Percentiles rank a stretch among this genome's conserved stretches.
Evolutionary conservation across 805 yeast species (phyloP).

Genomic region (Schwanniomyces pseudopolymorphus): DNA sequence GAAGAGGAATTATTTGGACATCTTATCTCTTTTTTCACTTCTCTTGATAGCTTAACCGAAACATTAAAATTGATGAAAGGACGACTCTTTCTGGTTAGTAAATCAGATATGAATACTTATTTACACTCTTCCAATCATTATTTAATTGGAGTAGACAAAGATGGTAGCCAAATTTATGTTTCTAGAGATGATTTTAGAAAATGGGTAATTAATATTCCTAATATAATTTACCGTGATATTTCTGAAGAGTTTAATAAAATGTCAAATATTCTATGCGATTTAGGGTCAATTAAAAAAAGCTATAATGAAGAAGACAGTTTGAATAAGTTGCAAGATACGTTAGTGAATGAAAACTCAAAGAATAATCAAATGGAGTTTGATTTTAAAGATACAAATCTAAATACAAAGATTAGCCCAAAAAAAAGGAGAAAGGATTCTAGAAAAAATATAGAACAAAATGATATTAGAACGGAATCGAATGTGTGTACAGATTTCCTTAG

Average conservation of each 20-base stretch:
- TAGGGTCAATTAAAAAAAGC: constrained; percentile 4
- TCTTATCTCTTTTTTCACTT: constrained; percentile 1
- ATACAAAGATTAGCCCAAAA: background rate
- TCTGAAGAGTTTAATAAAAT: constrained; percentile 2
- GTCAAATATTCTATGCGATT: constrained; percentile 3
- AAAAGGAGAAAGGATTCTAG: background rate
- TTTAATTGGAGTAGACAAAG: background rate
- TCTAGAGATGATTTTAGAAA: constrained; percentile 4
- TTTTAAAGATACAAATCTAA: background rate
- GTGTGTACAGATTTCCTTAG: background rate
- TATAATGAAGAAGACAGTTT: constrained; percentile 2
- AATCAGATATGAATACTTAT: background rate
- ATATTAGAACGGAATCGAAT: background rate
- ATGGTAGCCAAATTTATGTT: background rate
- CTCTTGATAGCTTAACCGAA: constrained; percentile 1
- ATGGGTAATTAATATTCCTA: constrained; percentile 9
- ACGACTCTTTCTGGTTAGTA: background rate
- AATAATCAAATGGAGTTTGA: background rate
- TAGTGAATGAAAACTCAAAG: background rate
- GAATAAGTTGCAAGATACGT: background rate
- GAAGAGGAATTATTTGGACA: constrained; percentile 4
- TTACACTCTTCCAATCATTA: background rate
- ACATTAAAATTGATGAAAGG: background rate
- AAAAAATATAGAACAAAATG: background rate
- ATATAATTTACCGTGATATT: constrained; percentile 5